Evolutionary conservation across 805 yeast genomes (phyloP).

Genomic region (Starmerella scarabaei): DNA sequence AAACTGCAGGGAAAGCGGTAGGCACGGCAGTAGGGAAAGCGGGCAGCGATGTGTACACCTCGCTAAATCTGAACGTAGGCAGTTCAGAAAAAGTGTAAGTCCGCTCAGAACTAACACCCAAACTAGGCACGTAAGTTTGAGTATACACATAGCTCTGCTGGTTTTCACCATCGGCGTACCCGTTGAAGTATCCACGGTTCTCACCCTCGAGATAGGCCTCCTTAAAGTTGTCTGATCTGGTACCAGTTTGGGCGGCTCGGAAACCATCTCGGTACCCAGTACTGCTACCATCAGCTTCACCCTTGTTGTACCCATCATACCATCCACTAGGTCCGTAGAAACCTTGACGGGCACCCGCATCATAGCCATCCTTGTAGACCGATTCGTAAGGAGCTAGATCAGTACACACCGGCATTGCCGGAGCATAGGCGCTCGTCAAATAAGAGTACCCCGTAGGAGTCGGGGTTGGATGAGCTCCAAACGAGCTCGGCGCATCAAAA

Average conservation of each 20-base stretch:
- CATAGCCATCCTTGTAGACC: background rate
- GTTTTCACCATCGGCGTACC: conserved; percentile 16
- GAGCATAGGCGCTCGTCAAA: background rate
- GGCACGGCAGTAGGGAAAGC: too few species aligned
- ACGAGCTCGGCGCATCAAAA: background rate
- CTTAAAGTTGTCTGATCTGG: background rate
- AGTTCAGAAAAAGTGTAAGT: too few species aligned
- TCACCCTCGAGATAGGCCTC: conserved; percentile 12
- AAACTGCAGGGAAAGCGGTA: too few species aligned
- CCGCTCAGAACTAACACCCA: too few species aligned
- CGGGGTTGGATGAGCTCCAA: too few species aligned
- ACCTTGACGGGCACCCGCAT: background rate
- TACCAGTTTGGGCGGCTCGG: conserved; percentile 10
- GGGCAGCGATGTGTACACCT: too few species aligned
- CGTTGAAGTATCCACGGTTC: conserved; percentile 10
- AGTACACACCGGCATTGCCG: background rate
- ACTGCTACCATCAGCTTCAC: conserved; percentile 11
- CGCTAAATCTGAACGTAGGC: too few species aligned
- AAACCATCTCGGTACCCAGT: conserved; percentile 14
- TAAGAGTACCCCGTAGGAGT: too few species aligned
- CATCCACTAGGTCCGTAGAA: conserved; percentile 1
- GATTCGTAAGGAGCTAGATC: too few species aligned
- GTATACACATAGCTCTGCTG: conserved; percentile 1
- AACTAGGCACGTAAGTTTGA: conserved; percentile 7
- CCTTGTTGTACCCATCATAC: conserved; percentile 4